Base-by-base conservation (phyloP, 179 eudicot genomes). In the Carnegiea gigantea region DNA sequence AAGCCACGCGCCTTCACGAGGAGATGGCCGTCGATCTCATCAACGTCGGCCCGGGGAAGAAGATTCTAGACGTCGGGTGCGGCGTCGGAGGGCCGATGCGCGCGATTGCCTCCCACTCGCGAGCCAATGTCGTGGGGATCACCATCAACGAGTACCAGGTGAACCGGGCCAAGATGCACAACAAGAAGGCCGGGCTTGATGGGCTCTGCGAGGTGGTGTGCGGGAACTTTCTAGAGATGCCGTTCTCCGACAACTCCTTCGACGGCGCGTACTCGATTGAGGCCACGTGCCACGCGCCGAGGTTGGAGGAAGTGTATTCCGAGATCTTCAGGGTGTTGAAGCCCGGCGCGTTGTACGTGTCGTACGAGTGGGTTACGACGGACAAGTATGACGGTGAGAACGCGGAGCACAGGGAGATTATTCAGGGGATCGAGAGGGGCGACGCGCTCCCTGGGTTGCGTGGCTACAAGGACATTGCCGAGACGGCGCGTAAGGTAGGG, bases 11-110 rank as follows among this genome's bases (percentile, higher is more conserved):
- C 17, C 60, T 91, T 65, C 98, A 93, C 86, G 98, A 95, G 79
- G 89, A 92, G 71, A 92, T 88, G 98, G 98, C 95, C 10, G 98
- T 89, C 7, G 98, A 95, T 85, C 91, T 95, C 5, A 78, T 95
- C 57, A 48, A 51, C 0, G 94, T 89, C 7, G 51, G n/a, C 23
- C 92, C 95, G 0, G 97, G 97, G 0, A 77, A 87, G 11, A 84
- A 81, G 48, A 86, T 95, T 51, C 82, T 95, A 44, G 98, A 95
- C 76, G 98, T 92, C 6, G 98, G 98, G 0, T 94, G 98, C 80
- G 98, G 98, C 4, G 98, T 94, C 7, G 98, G 98, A 0, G 98
- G 98, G 2, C 98, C 98, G 14, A 93, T 93, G 98, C 87, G 98
- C 8, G 98, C 98, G 2, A 93, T 93, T 36, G 98, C 98, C 1